phyloP scores from a whole-genome alignment of 495 filamentous ascomycete species.

The Neurospora tetraspora region DNA sequence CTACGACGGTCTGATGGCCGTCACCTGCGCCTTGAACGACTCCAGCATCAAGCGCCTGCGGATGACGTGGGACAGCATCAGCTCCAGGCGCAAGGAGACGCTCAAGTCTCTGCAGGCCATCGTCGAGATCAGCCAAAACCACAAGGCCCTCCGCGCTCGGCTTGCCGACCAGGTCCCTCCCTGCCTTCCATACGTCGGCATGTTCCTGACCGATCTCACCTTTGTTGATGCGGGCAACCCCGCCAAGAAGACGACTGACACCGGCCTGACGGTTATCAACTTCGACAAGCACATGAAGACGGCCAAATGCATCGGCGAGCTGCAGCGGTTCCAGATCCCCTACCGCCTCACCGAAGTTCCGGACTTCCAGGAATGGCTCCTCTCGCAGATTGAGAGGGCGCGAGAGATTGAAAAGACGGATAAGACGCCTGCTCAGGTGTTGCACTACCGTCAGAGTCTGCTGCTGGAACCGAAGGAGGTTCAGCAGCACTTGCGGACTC shows the following conservation, averaged over 20 bases:
- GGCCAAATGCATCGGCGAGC: conserved; percentile 86
- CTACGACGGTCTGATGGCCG: conserved; percentile 94
- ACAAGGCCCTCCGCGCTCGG: conserved; percentile 77
- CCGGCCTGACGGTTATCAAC: conserved; percentile 74
- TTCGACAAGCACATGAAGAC: conserved; percentile 97
- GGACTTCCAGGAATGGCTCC: conserved; percentile 91
- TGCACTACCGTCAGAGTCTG: conserved; percentile 79
- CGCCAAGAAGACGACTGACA: conserved; percentile 44
- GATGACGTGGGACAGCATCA: conserved; percentile 88
- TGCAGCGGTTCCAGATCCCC: conserved; percentile 95
- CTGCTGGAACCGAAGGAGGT: conserved; percentile 76
- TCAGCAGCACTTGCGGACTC: conserved; percentile 33
- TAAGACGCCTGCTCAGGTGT: conserved; percentile 58
- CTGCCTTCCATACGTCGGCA: conserved; percentile 93
- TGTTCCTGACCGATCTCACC: conserved; percentile 81
- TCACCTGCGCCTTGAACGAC: conserved; percentile 85
- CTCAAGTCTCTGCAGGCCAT: conserved; percentile 69
- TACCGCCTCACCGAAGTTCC: conserved; percentile 77
- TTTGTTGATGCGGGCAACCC: conserved; percentile 92
- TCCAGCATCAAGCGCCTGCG: conserved; percentile 87
- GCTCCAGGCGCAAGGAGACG: conserved; percentile 69
- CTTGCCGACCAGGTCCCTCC: conserved; percentile 84
- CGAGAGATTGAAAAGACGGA: conserved; percentile 58
- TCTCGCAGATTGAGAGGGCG: conserved; percentile 71
- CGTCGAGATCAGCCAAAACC: conserved; percentile 84